Evolutionary conservation across 352 stramenopile species (phyloP).

Genomic region (Globisporangium paroecandrum): DNA sequence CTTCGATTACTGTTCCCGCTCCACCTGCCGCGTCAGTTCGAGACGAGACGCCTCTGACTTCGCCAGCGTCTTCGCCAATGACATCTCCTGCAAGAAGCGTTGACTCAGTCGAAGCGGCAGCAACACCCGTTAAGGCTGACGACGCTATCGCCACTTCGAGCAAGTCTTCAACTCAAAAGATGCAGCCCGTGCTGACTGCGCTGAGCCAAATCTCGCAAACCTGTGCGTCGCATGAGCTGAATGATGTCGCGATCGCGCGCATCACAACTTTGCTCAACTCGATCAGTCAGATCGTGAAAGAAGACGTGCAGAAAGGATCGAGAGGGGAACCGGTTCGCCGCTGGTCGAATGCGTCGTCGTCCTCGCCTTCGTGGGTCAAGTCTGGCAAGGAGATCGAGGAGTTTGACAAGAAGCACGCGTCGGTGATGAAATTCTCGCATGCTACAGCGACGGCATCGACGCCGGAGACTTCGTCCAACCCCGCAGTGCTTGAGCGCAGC

Average conservation of each 20-base stretch:
- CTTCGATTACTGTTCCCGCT: not conserved
- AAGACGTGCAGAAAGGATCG: conserved; percentile 50
- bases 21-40: not conserved
- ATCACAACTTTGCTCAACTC: conserved; percentile 66
- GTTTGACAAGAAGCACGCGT: conserved; percentile 25
- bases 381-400: conserved; percentile 34
- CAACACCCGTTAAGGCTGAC: not conserved
- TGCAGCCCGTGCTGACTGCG: conserved; percentile 37
- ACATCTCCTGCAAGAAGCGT: not conserved
- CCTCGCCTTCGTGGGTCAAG: conserved; percentile 33
- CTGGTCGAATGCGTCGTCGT: conserved; percentile 29
- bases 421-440: not conserved
- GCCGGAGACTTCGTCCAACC: not conserved
- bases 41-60: not conserved
- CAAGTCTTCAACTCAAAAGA: conserved; percentile 23
- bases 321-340: conserved; percentile 38
- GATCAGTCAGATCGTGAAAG: conserved; percentile 61
- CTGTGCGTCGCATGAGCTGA: conserved; percentile 58
- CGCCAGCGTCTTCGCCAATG: not conserved
- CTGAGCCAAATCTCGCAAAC: conserved; percentile 51
- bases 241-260: conserved; percentile 55
- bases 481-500: conserved; percentile 26
- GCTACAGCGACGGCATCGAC: not conserved
- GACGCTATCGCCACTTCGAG: not conserved
- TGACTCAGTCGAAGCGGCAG: not conserved